Evolutionary conservation across 2,329 filamentous ascomycete genomes (phyloP).

Genomic region (Colletotrichum shisoi): DNA sequence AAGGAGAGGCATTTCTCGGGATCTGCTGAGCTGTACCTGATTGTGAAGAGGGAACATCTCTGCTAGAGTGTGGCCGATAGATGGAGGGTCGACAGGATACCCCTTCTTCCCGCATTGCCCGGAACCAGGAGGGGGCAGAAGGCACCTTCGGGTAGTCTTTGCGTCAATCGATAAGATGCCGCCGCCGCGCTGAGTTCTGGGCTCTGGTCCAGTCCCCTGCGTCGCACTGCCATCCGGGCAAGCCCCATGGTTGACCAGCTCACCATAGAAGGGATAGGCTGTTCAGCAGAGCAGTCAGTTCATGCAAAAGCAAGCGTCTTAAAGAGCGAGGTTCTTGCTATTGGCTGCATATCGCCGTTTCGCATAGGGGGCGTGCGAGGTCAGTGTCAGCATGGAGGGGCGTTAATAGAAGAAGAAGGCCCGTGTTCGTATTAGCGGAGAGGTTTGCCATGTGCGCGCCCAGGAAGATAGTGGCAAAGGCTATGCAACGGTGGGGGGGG

Average conservation of each 20-base stretch:
- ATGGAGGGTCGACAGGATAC: conserved; percentile 30
- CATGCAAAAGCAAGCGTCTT: conserved; percentile 34
- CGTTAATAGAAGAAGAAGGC: conserved; percentile 25
- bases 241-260: conserved; percentile 12
- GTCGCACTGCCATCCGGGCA: conserved; percentile 23
- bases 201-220: conserved; percentile 5
- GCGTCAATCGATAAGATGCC: conserved; percentile 38
- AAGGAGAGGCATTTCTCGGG: conserved; percentile 32
- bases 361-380: conserved; percentile 34
- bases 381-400: conserved; percentile 26
- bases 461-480: conserved; percentile 35
- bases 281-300: conserved; percentile 22
- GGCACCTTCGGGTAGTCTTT: conserved; percentile 8
- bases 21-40: conserved; percentile 21
- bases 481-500: conserved; percentile 29
- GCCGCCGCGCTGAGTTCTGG: conserved; percentile 26
- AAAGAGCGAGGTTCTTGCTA: conserved; percentile 25
- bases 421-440: conserved; percentile 30
- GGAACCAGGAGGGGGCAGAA: conserved; percentile 26
- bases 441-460: conserved; percentile 33
- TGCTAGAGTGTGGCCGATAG: conserved; percentile 31
- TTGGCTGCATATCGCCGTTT: conserved; percentile 32
- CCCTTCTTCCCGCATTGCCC: conserved; percentile 32
- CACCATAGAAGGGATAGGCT: conserved; percentile 28
- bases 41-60: conserved; percentile 23